These are phyloP conservation scores for Nicotiana knightiana DNA, from an alignment of 257 asterid genomes.

Conservation along the genomic window DNA sequence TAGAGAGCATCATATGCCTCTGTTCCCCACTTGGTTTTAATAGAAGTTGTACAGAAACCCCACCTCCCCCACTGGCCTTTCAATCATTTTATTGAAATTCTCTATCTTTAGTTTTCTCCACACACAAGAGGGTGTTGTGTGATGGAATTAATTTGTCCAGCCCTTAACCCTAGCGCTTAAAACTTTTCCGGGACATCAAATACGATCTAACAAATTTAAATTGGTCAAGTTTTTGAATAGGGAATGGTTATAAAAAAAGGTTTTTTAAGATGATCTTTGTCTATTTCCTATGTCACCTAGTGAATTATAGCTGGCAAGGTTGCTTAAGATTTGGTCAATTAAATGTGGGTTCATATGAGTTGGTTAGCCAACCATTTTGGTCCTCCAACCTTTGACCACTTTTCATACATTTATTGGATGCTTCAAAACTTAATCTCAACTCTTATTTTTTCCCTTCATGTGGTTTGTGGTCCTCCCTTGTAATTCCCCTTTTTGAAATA, in stretches of 20 bases:
- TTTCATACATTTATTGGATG: not conserved
- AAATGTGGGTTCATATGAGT: not conserved
- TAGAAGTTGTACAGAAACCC: not conserved
- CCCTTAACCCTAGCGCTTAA: too few relatives aligned
- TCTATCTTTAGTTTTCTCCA: not conserved
- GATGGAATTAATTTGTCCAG: too few relatives aligned
- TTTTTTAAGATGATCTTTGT: not conserved
- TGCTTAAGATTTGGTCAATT: constrained; percentile 6
- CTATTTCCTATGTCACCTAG: not conserved
- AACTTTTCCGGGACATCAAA: too few relatives aligned
- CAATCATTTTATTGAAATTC: not conserved
- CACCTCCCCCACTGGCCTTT: not conserved
- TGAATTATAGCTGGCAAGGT: constrained; percentile 5
- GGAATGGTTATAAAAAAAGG: not conserved
- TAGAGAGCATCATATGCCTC: not conserved
- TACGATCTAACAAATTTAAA: not conserved
- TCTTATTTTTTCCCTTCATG: not conserved
- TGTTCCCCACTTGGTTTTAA: constrained; percentile 3
- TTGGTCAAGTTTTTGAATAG: not conserved
- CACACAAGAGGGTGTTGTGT: not conserved
- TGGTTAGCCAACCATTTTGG: constrained; percentile 7
- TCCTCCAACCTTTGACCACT: not conserved
- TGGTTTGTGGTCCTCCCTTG: not conserved
- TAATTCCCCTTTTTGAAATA: not conserved
- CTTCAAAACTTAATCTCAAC: not conserved